These are phyloP conservation scores for Termitomyces sp. DNA, from an alignment of 768 basidiomycete species.

Conservation along the genomic window DNA sequence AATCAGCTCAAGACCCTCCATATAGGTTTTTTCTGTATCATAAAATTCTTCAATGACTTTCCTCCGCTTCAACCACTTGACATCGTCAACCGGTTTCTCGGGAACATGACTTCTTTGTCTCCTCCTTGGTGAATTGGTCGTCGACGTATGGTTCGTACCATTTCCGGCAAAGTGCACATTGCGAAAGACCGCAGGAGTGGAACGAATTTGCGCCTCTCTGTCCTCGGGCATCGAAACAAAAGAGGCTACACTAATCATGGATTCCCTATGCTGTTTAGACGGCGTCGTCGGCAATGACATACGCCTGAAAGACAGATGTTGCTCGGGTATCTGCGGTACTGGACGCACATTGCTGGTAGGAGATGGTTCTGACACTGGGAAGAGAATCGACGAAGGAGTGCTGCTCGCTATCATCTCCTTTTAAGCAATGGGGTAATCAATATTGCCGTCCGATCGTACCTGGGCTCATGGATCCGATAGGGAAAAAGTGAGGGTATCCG, in stretches of 20 bases:
- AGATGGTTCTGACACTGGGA: slow-evolving; percentile 21
- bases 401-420: slow-evolving; percentile 6
- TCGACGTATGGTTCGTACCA: slow-evolving; percentile 28
- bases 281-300: slow-evolving; percentile 56
- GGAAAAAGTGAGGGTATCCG: not conserved
- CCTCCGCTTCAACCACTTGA: slow-evolving; percentile 48
- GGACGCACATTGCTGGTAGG: slow-evolving; percentile 12
- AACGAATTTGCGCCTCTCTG: slow-evolving; percentile 18
- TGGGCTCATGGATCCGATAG: slow-evolving; percentile 1
- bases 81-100: slow-evolving; percentile 39
- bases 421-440: not conserved
- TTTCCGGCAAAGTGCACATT: slow-evolving; percentile 21
- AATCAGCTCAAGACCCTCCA: slow-evolving; percentile 77
- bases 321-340: slow-evolving; percentile 31
- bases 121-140: slow-evolving; percentile 34
- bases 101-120: slow-evolving; percentile 29
- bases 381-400: slow-evolving; percentile 18
- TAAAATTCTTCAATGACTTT: slow-evolving; percentile 79
- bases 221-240: slow-evolving; percentile 68
- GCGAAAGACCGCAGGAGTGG: slow-evolving; percentile 27
- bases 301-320: slow-evolving; percentile 56
- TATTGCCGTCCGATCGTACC: slow-evolving; percentile 4
- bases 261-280: slow-evolving; percentile 50
- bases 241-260: slow-evolving; percentile 66
- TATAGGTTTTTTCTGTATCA: slow-evolving; percentile 76